phyloP scores from a whole-genome alignment of 2,329 filamentous ascomycete species.

The Dendryphion nanum region DNA sequence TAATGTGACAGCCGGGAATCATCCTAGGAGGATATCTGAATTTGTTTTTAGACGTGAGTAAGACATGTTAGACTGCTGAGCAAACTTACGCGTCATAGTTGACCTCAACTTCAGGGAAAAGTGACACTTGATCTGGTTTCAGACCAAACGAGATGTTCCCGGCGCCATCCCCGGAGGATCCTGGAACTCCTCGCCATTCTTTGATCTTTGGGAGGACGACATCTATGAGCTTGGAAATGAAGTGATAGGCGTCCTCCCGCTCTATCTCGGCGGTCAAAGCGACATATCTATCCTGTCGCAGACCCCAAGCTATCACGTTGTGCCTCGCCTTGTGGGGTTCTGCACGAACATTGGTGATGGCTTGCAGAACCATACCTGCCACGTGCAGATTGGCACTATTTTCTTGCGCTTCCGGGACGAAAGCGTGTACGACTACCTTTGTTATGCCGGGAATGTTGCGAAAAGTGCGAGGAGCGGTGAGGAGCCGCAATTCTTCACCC shows the following conservation, averaged over 20 bases:
- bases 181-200: slow-evolving; percentile 83
- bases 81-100: slow-evolving; percentile 82
- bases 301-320: slow-evolving; percentile 72
- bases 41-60: background rate
- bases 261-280: slow-evolving; percentile 75
- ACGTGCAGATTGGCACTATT: slow-evolving; percentile 77
- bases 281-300: slow-evolving; percentile 68
- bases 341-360: slow-evolving; percentile 76
- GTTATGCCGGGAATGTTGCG: slow-evolving; percentile 80
- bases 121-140: slow-evolving; percentile 68
- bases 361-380: slow-evolving; percentile 78
- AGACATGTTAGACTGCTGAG: background rate
- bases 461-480: slow-evolving; percentile 70
- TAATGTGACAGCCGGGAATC: slow-evolving; percentile 83
- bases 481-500: slow-evolving; percentile 62
- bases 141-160: slow-evolving; percentile 88
- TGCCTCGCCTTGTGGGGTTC: slow-evolving; percentile 67
- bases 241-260: slow-evolving; percentile 83
- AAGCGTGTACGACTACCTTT: slow-evolving; percentile 76
- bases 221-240: slow-evolving; percentile 85
- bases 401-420: slow-evolving; percentile 65
- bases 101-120: slow-evolving; percentile 91
- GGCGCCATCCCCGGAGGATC: slow-evolving; percentile 76
- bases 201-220: slow-evolving; percentile 93
- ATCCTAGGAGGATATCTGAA: slow-evolving; percentile 64